These are phyloP conservation scores for Pleurotus eryngii DNA, from an alignment of 768 basidiomycete species.

Conservation along the genomic window DNA sequence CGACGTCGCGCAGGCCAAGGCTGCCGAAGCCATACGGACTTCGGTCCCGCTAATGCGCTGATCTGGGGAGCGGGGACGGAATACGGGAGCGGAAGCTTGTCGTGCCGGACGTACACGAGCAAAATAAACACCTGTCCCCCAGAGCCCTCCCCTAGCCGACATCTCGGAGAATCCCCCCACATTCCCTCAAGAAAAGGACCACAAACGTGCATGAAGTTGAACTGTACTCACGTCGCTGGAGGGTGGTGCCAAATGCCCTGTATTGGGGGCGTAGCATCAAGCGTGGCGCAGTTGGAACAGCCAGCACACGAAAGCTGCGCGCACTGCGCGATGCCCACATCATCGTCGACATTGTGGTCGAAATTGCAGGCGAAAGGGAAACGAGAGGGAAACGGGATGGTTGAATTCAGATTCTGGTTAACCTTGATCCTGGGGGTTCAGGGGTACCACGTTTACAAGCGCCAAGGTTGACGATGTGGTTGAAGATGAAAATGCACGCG, in stretches of 20 bases:
- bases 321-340: conserved; percentile 5
- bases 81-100: conserved; percentile 1
- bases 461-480: not conserved
- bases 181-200: not conserved
- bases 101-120: not conserved
- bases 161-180: not conserved
- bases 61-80: not conserved
- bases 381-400: not conserved
- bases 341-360: conserved; percentile 4
- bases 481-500: not conserved
- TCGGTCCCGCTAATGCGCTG: not conserved
- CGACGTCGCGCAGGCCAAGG: too few relatives aligned
- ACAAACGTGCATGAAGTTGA: not conserved
- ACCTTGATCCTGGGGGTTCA: not conserved
- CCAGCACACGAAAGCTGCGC: not conserved
- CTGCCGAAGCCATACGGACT: too few relatives aligned
- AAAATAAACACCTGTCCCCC: not conserved
- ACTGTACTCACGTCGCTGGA: conserved; percentile 2
- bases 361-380: not conserved
- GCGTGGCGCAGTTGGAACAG: not conserved
- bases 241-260: conserved; percentile 8
- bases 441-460: not conserved
- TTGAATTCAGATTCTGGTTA: not conserved
- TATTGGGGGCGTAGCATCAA: conserved; percentile 6
- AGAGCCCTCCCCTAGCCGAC: not conserved